These are phyloP conservation scores for Euphorbia lathyris DNA, from an alignment of 345 rosid species.

Conservation along the genomic window DNA sequence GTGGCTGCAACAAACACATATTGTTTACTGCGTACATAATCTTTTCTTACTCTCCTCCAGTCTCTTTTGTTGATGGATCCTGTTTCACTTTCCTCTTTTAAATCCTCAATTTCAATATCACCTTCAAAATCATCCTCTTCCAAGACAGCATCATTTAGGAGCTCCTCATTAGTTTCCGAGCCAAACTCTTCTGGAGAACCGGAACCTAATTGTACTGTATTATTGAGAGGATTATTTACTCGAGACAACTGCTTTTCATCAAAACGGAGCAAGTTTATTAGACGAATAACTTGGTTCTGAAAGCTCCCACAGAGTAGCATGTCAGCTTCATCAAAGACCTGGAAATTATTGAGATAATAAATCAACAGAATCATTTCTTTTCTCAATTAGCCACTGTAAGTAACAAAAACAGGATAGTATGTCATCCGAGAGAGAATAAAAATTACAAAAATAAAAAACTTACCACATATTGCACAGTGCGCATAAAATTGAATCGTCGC, in stretches of 20 bases:
- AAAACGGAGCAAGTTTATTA: conserved; percentile 72
- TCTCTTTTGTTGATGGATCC: conserved; percentile 42
- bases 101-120: conserved; percentile 26
- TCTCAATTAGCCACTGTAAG: conserved; percentile 5
- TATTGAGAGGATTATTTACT: conserved; percentile 26
- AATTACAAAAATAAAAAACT: conserved; percentile 13
- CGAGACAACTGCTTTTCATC: conserved; percentile 75
- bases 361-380: not conserved
- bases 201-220: conserved; percentile 27
- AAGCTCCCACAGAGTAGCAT: conserved; percentile 94
- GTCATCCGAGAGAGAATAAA: conserved; percentile 5
- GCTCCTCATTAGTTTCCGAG: conserved; percentile 27
- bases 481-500: conserved; percentile 52
- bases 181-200: conserved; percentile 27
- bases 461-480: conserved; percentile 79
- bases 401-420: not conserved
- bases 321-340: conserved; percentile 99
- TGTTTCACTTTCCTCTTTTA: conserved; percentile 27
- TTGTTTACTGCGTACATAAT: conserved; percentile 79
- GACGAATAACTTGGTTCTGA: conserved; percentile 81
- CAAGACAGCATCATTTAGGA: conserved; percentile 28
- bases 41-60: conserved; percentile 80
- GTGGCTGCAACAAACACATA: conserved; percentile 96
- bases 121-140: conserved; percentile 43
- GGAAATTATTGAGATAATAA: conserved; percentile 21